A percentile compares a stretch with the other conserved stretches of the same genome.
phyloP scores from a whole-genome alignment of 192 early-diverging fungal species.

The Phlyctochytrium bullatum region DNA sequence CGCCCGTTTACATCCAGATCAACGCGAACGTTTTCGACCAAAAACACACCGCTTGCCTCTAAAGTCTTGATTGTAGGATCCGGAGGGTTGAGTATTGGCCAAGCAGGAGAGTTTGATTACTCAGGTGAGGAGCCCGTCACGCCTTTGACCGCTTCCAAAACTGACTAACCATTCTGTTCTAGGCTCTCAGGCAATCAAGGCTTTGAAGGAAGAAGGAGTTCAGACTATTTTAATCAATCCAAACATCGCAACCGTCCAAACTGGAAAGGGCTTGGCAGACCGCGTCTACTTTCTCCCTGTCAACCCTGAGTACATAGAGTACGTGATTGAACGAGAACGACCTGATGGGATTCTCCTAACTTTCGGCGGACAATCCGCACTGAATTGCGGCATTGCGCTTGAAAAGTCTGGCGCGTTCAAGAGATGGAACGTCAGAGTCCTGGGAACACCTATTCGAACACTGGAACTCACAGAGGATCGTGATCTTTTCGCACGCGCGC shows the following conservation, averaged over 20 bases:
- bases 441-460: slow-evolving; percentile 93
- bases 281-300: slow-evolving; percentile 95
- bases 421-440: slow-evolving; percentile 79
- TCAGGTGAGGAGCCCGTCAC: slow-evolving; percentile 57
- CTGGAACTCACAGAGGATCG: slow-evolving; percentile 91
- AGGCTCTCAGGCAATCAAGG: slow-evolving; percentile 98
- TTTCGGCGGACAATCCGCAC: slow-evolving; percentile 95
- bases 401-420: slow-evolving; percentile 80
- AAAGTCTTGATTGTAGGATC: slow-evolving; percentile 94
- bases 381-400: slow-evolving; percentile 92
- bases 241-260: slow-evolving; percentile 99
- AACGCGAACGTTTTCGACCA: slow-evolving; percentile 4
- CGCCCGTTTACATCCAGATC: too few species aligned
- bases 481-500: slow-evolving; percentile 89
- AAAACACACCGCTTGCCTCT: slow-evolving; percentile 27
- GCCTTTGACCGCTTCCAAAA: not conserved
- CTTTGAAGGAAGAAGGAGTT: slow-evolving; percentile 85
- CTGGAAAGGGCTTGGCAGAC: slow-evolving; percentile 87
- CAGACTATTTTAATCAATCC: slow-evolving; percentile 97
- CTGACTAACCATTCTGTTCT: not conserved
- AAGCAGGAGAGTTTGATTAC: slow-evolving; percentile 99
- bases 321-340: slow-evolving; percentile 89
- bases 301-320: slow-evolving; percentile 84
- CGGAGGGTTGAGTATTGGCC: slow-evolving; percentile 93
- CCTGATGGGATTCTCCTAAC: slow-evolving; percentile 95